A percentile compares a stretch with the other conserved stretches of the same genome.
These are phyloP conservation scores for Pyronema domesticum DNA, from an alignment of 495 filamentous ascomycete genomes.

Conservation along the genomic window DNA sequence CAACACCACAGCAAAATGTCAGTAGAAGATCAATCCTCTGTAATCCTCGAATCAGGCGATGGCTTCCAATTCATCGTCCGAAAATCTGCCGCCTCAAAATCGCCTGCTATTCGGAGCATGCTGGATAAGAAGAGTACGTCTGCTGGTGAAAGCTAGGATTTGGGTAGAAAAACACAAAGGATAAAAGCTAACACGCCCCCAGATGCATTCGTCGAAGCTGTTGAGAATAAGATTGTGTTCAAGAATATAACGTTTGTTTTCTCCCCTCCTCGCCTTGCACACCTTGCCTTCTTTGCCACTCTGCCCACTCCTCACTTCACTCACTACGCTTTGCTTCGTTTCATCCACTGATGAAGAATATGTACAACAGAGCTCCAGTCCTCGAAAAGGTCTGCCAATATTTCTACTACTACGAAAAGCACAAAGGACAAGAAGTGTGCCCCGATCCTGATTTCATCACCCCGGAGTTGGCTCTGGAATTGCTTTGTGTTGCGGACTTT, in stretches of 20 bases:
- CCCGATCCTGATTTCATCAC: slow-evolving; percentile 77
- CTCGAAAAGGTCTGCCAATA: slow-evolving; percentile 87
- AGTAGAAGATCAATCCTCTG: slow-evolving; percentile 36
- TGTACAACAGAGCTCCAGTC: slow-evolving; percentile 44
- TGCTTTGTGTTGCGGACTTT: slow-evolving; percentile 68
- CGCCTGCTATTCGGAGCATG: slow-evolving; percentile 68
- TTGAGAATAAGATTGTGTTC: slow-evolving; percentile 23
- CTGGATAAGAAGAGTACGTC: slow-evolving; percentile 55
- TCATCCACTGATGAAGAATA: not conserved
- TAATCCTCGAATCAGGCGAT: slow-evolving; percentile 75
- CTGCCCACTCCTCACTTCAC: not conserved
- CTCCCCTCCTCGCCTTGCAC: too few species aligned
- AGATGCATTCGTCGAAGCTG: slow-evolving; percentile 22
- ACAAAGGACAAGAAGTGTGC: slow-evolving; percentile 56
- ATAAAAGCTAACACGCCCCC: not conserved
- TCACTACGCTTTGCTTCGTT: too few species aligned
- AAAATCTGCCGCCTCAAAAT: slow-evolving; percentile 50
- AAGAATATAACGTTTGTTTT: slow-evolving; percentile 22
- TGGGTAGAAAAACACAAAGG: too few species aligned
- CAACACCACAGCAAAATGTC: too few species aligned
- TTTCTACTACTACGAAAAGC: slow-evolving; percentile 73
- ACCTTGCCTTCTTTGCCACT: not conserved
- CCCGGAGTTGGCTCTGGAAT: slow-evolving; percentile 55
- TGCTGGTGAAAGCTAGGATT: not conserved
- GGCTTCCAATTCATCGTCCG: slow-evolving; percentile 76